A percentile compares a stretch with the other conserved stretches of the same genome.
phyloP scores from a whole-genome alignment of 257 asterid species.

The Jaltomata sinuosa region DNA sequence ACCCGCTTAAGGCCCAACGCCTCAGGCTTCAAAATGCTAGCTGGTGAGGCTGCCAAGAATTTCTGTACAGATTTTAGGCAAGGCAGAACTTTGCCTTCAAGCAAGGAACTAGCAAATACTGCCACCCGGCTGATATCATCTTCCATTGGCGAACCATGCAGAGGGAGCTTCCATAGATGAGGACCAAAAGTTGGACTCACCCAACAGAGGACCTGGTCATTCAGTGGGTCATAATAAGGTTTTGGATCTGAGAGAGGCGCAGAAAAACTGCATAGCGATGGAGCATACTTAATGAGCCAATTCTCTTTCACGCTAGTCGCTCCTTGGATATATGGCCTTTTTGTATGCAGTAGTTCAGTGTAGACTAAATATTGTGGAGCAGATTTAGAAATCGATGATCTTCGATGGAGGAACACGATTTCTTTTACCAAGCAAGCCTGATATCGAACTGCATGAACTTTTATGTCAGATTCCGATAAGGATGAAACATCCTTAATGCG shows the following conservation, averaged over 20 bases:
- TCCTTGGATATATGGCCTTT: constrained; percentile 79
- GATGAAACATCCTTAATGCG: constrained; percentile 36
- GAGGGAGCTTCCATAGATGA: constrained; percentile 69
- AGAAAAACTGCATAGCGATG: constrained; percentile 57
- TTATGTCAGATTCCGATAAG: constrained; percentile 44
- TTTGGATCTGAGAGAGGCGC: constrained; percentile 67
- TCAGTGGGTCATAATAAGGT: constrained; percentile 48
- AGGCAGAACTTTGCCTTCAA: constrained; percentile 68
- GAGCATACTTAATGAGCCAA: constrained; percentile 72
- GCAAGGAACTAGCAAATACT: constrained; percentile 54
- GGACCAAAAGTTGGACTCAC: constrained; percentile 71
- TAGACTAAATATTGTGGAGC: constrained; percentile 83
- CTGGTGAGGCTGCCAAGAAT: constrained; percentile 64
- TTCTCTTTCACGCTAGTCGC: constrained; percentile 58
- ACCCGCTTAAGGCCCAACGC: constrained; percentile 55
- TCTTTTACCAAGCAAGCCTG: constrained; percentile 70
- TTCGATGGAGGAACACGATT: constrained; percentile 61
- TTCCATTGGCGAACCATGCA: constrained; percentile 44
- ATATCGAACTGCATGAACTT: constrained; percentile 45
- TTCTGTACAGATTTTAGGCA: constrained; percentile 46
- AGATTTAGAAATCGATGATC: constrained; percentile 56
- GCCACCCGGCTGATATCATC: constrained; percentile 36
- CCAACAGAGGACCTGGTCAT: constrained; percentile 62
- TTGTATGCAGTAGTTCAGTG: constrained; percentile 54
- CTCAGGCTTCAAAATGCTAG: constrained; percentile 63